Percentiles rank a stretch among this genome's conserved stretches.
Evolutionary conservation across 2,329 filamentous ascomycete genomes (phyloP).

Genomic region (Keithomyces neogunnii): DNA sequence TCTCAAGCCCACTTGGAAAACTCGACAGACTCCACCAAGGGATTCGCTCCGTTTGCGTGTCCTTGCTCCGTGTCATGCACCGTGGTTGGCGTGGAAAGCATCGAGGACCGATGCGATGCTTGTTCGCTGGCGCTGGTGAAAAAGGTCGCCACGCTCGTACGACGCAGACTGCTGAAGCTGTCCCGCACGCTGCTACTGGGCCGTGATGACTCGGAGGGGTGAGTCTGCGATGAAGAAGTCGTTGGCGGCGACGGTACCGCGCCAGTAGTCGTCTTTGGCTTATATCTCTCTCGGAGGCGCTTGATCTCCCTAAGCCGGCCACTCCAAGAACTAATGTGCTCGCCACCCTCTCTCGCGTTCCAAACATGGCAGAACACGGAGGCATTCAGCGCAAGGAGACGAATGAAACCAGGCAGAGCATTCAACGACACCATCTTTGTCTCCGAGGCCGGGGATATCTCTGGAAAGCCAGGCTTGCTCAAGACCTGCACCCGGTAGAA

Average conservation of each 20-base stretch:
- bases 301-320: conserved; percentile 79
- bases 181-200: conserved; percentile 38
- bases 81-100: conserved; percentile 42
- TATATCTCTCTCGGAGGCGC: conserved; percentile 64
- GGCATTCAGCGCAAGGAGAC: conserved; percentile 83
- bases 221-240: conserved; percentile 15
- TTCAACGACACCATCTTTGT: conserved; percentile 81
- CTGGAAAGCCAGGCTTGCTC: conserved; percentile 80
- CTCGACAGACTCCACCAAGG: conserved; percentile 28
- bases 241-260: conserved; percentile 18
- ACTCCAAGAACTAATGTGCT: conserved; percentile 85
- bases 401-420: conserved; percentile 76
- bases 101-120: conserved; percentile 49
- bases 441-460: conserved; percentile 82
- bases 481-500: conserved; percentile 90
- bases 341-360: conserved; percentile 65
- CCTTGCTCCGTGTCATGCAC: conserved; percentile 46
- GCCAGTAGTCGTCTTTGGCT: conserved; percentile 27
- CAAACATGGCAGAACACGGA: conserved; percentile 92
- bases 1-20: conserved; percentile 29
- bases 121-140: conserved; percentile 50
- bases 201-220: conserved; percentile 9
- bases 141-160: conserved; percentile 59
- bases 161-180: conserved; percentile 50
- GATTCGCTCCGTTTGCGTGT: conserved; percentile 19